A percentile compares a stretch with the other conserved stretches of the same genome.
These are phyloP conservation scores for Coleophoma cylindrospora DNA, from an alignment of 2,329 filamentous ascomycete species.

Conservation along the genomic window DNA sequence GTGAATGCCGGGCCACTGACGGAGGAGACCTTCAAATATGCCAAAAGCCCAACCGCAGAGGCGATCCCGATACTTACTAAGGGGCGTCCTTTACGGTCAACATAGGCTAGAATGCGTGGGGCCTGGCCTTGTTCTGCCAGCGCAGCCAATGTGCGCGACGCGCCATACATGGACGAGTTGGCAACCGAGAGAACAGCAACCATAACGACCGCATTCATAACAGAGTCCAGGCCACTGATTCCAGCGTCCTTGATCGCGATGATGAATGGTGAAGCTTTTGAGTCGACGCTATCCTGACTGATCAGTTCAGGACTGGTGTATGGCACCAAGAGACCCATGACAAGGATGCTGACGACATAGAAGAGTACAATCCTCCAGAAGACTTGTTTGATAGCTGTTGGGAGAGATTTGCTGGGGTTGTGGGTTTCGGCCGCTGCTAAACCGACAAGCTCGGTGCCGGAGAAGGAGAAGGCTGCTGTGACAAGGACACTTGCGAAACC, in stretches of 20 bases:
- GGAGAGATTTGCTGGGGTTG: slow-evolving; percentile 77
- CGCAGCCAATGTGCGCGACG: slow-evolving; percentile 82
- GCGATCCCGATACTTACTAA: slow-evolving; percentile 66
- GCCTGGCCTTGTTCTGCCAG: slow-evolving; percentile 85
- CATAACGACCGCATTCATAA: slow-evolving; percentile 93
- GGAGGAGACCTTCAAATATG: slow-evolving; percentile 66
- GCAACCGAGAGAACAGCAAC: slow-evolving; percentile 86
- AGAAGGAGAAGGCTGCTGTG: slow-evolving; percentile 71
- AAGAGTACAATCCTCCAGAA: slow-evolving; percentile 94
- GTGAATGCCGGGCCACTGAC: slow-evolving; percentile 57
- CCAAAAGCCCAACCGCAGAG: slow-evolving; percentile 63
- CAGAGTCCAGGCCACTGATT: slow-evolving; percentile 73
- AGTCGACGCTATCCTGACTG: slow-evolving; percentile 52
- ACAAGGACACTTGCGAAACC: slow-evolving; percentile 74
- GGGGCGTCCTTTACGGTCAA: slow-evolving; percentile 77
- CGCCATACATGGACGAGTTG: slow-evolving; percentile 88
- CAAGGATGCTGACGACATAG: slow-evolving; percentile 76
- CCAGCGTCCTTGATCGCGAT: slow-evolving; percentile 85
- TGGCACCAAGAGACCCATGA: slow-evolving; percentile 79
- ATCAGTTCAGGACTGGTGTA: slow-evolving; percentile 63
- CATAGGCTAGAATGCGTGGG: slow-evolving; percentile 70
- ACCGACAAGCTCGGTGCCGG: slow-evolving; percentile 73
- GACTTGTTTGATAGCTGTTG: slow-evolving; percentile 88
- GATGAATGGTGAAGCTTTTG: slow-evolving; percentile 83
- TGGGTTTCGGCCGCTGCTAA: slow-evolving; percentile 73